phyloP scores from a whole-genome alignment of 2,329 filamentous ascomycete genomes.

The Sporothrix pallida region DNA sequence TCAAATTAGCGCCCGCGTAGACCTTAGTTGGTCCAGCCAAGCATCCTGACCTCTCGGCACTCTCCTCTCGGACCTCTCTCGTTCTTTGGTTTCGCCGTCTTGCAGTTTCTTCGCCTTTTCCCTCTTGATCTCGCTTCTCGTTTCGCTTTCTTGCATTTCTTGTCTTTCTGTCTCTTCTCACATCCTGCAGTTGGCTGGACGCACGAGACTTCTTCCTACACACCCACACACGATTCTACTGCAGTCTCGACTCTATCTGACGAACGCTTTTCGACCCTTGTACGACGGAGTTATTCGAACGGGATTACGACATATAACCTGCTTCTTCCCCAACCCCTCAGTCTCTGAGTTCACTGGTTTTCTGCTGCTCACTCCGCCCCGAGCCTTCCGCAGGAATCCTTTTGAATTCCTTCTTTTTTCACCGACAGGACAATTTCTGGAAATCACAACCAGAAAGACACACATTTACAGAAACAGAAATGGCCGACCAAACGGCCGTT shows the following conservation, averaged over 20 bases:
- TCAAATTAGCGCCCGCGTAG: slow-evolving; percentile 26
- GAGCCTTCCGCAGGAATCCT: not conserved
- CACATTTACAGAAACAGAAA: not conserved
- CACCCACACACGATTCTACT: not conserved
- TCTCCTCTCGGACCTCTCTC: not conserved
- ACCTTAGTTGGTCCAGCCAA: slow-evolving; percentile 16
- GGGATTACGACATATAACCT: not conserved
- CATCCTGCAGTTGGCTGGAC: not conserved
- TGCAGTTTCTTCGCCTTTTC: not conserved
- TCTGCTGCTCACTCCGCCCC: slow-evolving; percentile 18
- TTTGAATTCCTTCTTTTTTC: not conserved
- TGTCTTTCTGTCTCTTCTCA: not conserved
- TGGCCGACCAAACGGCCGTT: slow-evolving; percentile 8
- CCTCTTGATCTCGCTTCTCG: not conserved
- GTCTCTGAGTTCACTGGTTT: not conserved
- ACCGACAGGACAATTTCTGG: not conserved
- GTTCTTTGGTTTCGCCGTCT: not conserved
- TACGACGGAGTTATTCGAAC: slow-evolving; percentile 13
- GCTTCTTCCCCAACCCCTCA: slow-evolving; percentile 20
- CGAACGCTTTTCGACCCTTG: not conserved
- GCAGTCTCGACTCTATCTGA: not conserved
- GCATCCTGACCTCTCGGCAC: slow-evolving; percentile 5
- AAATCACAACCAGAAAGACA: not conserved
- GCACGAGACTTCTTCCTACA: not conserved
- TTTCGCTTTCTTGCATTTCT: not conserved